Percentiles rank a stretch among this genome's conserved stretches.
phyloP scores from a whole-genome alignment of 768 basidiomycete genomes.

The Cytidiella melzeri region DNA sequence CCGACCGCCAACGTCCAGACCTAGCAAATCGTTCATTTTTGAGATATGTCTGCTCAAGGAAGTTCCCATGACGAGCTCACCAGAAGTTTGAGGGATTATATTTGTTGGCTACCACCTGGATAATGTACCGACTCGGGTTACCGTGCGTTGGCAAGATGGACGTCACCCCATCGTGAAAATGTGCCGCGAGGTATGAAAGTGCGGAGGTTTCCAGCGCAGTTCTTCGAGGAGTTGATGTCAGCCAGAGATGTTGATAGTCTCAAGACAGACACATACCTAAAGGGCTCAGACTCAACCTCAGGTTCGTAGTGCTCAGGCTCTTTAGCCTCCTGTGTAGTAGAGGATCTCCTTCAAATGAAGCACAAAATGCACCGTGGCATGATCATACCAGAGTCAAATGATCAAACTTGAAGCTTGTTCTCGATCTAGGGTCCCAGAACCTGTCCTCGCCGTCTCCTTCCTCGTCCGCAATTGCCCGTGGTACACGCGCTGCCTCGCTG shows the following conservation, averaged over 20 bases:
- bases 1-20: slow-evolving; percentile 94
- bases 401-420: slow-evolving; percentile 76
- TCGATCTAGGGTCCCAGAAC: slow-evolving; percentile 80
- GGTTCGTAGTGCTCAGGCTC: neutral
- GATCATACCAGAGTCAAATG: slow-evolving; percentile 71
- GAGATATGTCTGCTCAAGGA: neutral
- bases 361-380: neutral
- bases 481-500: slow-evolving; percentile 60
- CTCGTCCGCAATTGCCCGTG: slow-evolving; percentile 14
- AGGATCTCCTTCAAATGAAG: neutral
- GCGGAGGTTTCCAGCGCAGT: slow-evolving; percentile 64
- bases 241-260: neutral
- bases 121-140: slow-evolving; percentile 42
- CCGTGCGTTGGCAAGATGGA: slow-evolving; percentile 60
- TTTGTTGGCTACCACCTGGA: slow-evolving; percentile 92
- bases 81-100: slow-evolving; percentile 94
- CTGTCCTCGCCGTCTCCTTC: slow-evolving; percentile 50
- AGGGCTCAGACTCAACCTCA: slow-evolving; percentile 51
- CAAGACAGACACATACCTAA: slow-evolving; percentile 48
- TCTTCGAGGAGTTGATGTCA: slow-evolving; percentile 31
- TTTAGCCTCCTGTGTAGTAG: neutral
- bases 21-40: slow-evolving; percentile 32
- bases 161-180: slow-evolving; percentile 74
- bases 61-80: slow-evolving; percentile 34
- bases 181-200: slow-evolving; percentile 65